Evolutionary conservation across 768 basidiomycete genomes (phyloP).

Genomic region (Trametes coccinea): DNA sequence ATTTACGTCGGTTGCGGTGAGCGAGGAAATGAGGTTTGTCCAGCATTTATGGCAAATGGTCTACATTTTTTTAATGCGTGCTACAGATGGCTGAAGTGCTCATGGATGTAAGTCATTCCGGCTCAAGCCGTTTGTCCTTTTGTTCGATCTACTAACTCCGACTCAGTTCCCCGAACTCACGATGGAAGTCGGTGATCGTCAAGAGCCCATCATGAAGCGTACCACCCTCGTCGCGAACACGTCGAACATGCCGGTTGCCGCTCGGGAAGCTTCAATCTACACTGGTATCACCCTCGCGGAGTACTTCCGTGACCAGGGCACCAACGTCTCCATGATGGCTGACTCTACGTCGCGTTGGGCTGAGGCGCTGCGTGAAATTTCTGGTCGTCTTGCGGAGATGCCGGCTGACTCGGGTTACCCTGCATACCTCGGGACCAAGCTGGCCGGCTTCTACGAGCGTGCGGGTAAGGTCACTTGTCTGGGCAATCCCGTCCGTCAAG

Average conservation of each 20-base stretch:
- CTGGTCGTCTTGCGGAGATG: conserved; percentile 99
- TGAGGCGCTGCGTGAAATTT: conserved; percentile 98
- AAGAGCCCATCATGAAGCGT: conserved; percentile 99
- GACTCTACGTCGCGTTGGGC: conserved; percentile 99
- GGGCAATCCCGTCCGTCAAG: conserved; percentile 83
- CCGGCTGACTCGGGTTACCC: conserved; percentile 99
- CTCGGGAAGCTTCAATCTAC: conserved; percentile 98
- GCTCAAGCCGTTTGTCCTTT: background rate
- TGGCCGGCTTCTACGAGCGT: conserved; percentile 98
- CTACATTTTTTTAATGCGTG: conserved; percentile 9
- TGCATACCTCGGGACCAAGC: conserved; percentile 92
- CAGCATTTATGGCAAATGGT: background rate
- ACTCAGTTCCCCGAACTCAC: conserved; percentile 82
- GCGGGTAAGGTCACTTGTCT: conserved; percentile 94
- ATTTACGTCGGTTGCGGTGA: conserved; percentile 99
- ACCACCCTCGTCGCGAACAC: conserved; percentile 99
- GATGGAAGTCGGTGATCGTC: conserved; percentile 87
- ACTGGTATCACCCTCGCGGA: conserved; percentile 99
- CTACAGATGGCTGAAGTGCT: conserved; percentile 93
- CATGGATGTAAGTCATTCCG: conserved; percentile 72
- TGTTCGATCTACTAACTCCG: background rate
- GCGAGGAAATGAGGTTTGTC: conserved; percentile 87
- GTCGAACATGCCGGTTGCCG: conserved; percentile 99
- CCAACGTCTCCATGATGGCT: conserved; percentile 99
- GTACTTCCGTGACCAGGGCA: conserved; percentile 99